These are phyloP conservation scores for Geranium brycei DNA, from an alignment of 345 rosid species.

Conservation along the genomic window DNA sequence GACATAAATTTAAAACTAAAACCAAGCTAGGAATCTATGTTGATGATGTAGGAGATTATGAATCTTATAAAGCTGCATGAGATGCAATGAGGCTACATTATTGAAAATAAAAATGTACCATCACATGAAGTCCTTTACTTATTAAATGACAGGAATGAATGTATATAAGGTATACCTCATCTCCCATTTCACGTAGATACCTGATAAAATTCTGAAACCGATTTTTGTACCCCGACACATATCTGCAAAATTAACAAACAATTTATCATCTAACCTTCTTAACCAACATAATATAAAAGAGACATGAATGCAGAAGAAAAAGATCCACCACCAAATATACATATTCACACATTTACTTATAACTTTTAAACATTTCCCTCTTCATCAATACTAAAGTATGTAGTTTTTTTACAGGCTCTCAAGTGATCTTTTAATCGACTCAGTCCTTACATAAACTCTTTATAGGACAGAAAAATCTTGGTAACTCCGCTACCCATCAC, in stretches of 20 bases:
- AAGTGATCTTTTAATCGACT: not conserved
- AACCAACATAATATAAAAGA: not conserved
- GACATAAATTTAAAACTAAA: not conserved
- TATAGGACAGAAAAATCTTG: no score
- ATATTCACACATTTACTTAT: no score
- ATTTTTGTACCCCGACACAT: conserved; percentile 92
- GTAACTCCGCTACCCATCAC: no score
- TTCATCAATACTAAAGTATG: not conserved
- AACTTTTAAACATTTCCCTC: not conserved
- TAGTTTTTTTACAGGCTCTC: not conserved
- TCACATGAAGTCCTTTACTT: conserved; percentile 1
- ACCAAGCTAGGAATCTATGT: no score
- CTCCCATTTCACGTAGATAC: conserved; percentile 93
- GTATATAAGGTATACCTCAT: conserved; percentile 48
- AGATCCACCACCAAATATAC: not conserved
- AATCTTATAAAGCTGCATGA: no score
- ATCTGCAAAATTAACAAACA: conserved; percentile 43
- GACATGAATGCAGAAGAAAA: not conserved
- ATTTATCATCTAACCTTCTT: not conserved
- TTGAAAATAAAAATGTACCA: not conserved
- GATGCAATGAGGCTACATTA: no score
- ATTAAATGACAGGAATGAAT: conserved; percentile 1
- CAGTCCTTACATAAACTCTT: no score
- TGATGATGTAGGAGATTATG: no score
- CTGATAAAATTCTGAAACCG: conserved; percentile 94